Evolutionary conservation across 257 asterid genomes (phyloP), one percentile per base, ranked within the genome.

Genomic region (Plantago major): DNA sequence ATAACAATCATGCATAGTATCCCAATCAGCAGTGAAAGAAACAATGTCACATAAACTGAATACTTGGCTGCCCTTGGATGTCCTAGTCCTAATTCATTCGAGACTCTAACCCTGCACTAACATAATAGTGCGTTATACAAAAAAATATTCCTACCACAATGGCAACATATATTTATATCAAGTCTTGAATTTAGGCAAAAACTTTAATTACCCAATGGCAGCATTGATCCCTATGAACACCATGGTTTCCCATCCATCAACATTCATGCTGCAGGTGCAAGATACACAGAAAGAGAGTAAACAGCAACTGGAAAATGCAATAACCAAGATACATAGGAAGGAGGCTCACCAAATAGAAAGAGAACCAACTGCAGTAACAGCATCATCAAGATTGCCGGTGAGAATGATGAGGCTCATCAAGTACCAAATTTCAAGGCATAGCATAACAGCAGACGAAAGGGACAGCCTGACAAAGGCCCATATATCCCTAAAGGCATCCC

Each of bases 391-490:
- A 73, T 85, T 73, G 15, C 94, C 90, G 0, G 94, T 66, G 57
- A 85, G 84, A 19, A 85, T 59, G 66, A 71, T 72, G 28, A 82
- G 80, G 55, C 88, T 82, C 90, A 69, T 85, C 77, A 78, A 66
- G 54, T 85, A 82, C 94, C 94, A 85, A 0, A 82, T 59, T 62
- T 85, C 94, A 47, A 85, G 75, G 69, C 94, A 85, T 17, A 82
- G 38, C 94, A 85, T 85, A 12, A 81, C 71, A 4, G 90, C 90
- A 1, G 94, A 82, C 3, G 80, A 84, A 44, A 85, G 57, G 1
- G 94, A 85, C 16, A 85, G 79, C 78, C 82, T 78, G 45, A 82
- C 82, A 56, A 85, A 85, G 0, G 84, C 76, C 94, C 94, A 82
- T 4, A 85, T 74, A 7, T 85, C 94, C 7, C 60, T 70, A 45